Evolutionary conservation across 768 basidiomycete genomes (phyloP), one percentile per base, ranked within the genome.

Genomic region (Rhodosporidiobolus odoratus): DNA sequence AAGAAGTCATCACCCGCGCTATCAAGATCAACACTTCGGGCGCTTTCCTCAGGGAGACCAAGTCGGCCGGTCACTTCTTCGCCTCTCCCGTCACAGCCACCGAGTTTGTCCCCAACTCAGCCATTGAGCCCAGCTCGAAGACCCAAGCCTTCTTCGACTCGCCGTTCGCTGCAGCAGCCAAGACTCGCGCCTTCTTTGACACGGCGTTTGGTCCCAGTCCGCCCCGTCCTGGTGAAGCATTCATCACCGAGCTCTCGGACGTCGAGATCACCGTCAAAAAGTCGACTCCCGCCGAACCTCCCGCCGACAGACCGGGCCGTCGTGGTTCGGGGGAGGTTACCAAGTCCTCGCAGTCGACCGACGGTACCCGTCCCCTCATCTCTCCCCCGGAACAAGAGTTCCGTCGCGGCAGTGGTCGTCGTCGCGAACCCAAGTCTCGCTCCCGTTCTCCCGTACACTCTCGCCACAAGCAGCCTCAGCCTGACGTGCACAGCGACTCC

Each of bases 211-310:
- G 35, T 3, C 60, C 56, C 23, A 48, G 45, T 4, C 69, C 69
- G 5, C 65, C 69, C 27, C 69, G 69, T 0, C 16, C 38, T 0
- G 69, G 64, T 10, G 53, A 38, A 1, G 63, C 59, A 0, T 13
- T 34, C 59, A 58, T 70, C 59, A 57, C 43, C 19, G 69, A 70
- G 52, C 43, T 70, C 30, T 65, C 69, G 6, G 63, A 65, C 30
- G 58, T 25, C 41, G 69, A 69, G 7, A 1, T 27, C 45, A 21
- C n/a, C 38, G n/a, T n/a, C n/a, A n/a, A n/a, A n/a, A n/a, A 30
- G 52, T 40, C 35, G 10, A 16, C 25, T 23, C 35, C 21, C 41
- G 38, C 30, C 32, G 45, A 12, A 10, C 12, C 16, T 32, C 37
- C 4, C 57, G 30, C 43, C 1, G 5, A 6, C 32, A 23, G 38